Conservation (phyloP, 257 asterid species). For the Rubia yunnanensis region DNA sequence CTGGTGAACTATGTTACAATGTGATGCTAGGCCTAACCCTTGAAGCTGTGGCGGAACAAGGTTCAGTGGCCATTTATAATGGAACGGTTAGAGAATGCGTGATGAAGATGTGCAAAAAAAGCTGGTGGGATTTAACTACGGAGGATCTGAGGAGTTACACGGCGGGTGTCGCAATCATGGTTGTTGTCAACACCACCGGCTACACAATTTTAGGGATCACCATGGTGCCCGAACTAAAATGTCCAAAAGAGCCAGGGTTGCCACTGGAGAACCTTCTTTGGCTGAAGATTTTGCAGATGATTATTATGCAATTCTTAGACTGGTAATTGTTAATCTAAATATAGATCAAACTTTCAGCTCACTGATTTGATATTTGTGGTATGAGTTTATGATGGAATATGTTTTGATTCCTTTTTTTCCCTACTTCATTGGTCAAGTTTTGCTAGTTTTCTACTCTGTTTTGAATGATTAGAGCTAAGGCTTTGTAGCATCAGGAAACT, state of each 20-base stretch:
- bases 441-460: neutral
- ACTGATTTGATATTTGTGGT: neutral
- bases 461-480: neutral
- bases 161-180: slow-evolving; percentile 44
- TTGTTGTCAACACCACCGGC: slow-evolving; percentile 55
- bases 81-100: slow-evolving; percentile 62
- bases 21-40: slow-evolving; percentile 66
- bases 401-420: neutral
- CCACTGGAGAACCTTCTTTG: slow-evolving; percentile 47
- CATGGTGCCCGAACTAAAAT: slow-evolving; percentile 36
- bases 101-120: slow-evolving; percentile 50
- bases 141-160: slow-evolving; percentile 63
- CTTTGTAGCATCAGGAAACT: neutral
- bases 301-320: slow-evolving; percentile 74
- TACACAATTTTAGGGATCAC: slow-evolving; percentile 65
- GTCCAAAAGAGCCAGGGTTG: slow-evolving; percentile 44
- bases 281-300: slow-evolving; percentile 61
- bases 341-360: neutral
- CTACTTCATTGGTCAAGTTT: neutral
- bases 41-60: slow-evolving; percentile 59
- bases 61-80: slow-evolving; percentile 60
- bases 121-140: slow-evolving; percentile 82
- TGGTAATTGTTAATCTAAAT: slow-evolving; percentile 41
- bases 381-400: neutral
- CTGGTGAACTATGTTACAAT: slow-evolving; percentile 71